phyloP scores from a whole-genome alignment of 305 asterid species.

The Andrographis paniculata region DNA sequence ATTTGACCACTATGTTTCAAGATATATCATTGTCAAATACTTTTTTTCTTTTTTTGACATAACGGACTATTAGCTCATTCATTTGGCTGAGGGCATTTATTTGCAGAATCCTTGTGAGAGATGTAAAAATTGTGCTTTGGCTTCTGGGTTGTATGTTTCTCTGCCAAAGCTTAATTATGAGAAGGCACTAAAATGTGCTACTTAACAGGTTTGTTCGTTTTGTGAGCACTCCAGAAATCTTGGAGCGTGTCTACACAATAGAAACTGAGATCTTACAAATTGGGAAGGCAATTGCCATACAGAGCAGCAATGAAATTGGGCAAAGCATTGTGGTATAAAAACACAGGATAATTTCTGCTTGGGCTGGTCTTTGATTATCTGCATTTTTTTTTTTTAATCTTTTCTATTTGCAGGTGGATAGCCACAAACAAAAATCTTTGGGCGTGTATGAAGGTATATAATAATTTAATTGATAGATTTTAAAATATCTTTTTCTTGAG shows the following conservation, averaged over 20 bases:
- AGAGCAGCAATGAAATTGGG: slow-evolving; percentile 46
- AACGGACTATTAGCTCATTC: too few species aligned
- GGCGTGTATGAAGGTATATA: slow-evolving; percentile 55
- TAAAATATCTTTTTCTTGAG: too few species aligned
- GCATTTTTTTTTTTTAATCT: slow-evolving; percentile 10
- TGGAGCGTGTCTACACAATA: slow-evolving; percentile 82
- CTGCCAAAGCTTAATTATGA: background rate
- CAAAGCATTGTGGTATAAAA: slow-evolving; percentile 43
- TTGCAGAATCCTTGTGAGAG: too few species aligned
- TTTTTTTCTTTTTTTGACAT: too few species aligned
- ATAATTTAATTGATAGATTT: too few species aligned
- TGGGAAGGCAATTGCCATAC: slow-evolving; percentile 68
- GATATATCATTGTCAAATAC: too few species aligned
- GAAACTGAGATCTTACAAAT: slow-evolving; percentile 90
- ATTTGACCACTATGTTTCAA: too few species aligned
- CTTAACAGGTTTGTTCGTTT: slow-evolving; percentile 86
- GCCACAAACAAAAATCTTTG: slow-evolving; percentile 34
- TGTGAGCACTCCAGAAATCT: slow-evolving; percentile 95
- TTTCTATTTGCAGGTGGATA: slow-evolving; percentile 46
- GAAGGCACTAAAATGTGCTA: slow-evolving; percentile 9
- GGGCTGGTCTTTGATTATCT: slow-evolving; percentile 1
- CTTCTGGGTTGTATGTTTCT: slow-evolving; percentile 8
- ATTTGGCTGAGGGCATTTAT: too few species aligned
- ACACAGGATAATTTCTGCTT: slow-evolving; percentile 13
- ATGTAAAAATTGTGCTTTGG: slow-evolving; percentile 11